A percentile compares a stretch with the other conserved stretches of the same genome.
Evolutionary conservation across 169 alveolate species (phyloP).

Genomic region (Toxoplasma gondii): DNA sequence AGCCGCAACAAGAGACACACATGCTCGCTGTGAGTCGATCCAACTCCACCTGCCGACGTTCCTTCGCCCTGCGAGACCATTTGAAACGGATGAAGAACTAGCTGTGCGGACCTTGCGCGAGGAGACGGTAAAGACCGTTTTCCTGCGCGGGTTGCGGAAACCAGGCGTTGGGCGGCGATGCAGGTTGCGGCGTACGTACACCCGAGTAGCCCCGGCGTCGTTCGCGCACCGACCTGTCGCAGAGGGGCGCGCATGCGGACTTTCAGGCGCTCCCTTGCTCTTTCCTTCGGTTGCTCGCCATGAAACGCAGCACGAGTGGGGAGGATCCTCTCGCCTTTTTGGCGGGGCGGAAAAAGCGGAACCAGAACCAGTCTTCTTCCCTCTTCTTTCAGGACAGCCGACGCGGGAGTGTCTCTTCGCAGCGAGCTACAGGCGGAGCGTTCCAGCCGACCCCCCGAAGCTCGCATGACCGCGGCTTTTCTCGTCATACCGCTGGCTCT

Average conservation of each 20-base stretch:
- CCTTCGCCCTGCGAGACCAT: neutral
- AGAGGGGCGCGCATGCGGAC: neutral
- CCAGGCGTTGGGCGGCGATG: constrained; percentile 28
- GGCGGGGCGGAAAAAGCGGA: constrained; percentile 44
- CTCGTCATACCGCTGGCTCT: neutral
- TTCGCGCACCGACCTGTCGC: constrained; percentile 15
- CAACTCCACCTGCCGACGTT: too few relatives aligned
- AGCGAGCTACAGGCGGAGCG: neutral
- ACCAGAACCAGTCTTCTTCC: neutral
- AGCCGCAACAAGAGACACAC: too few relatives aligned
- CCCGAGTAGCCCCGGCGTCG: constrained; percentile 8
- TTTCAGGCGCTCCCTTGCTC: neutral
- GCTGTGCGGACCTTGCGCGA: neutral
- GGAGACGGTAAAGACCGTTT: neutral
- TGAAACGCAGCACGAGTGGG: constrained; percentile 52
- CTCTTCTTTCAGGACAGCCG: neutral
- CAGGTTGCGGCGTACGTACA: constrained; percentile 2
- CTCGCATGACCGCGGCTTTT: neutral
- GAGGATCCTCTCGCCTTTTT: constrained; percentile 65
- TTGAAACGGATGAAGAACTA: neutral
- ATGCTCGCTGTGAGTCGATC: too few relatives aligned
- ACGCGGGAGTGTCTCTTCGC: neutral
- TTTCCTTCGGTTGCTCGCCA: neutral
- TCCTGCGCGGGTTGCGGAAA: constrained; percentile 11
- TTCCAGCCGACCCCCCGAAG: neutral